phyloP scores from a whole-genome alignment of 169 alveolate species.

The Theileria parva region DNA sequence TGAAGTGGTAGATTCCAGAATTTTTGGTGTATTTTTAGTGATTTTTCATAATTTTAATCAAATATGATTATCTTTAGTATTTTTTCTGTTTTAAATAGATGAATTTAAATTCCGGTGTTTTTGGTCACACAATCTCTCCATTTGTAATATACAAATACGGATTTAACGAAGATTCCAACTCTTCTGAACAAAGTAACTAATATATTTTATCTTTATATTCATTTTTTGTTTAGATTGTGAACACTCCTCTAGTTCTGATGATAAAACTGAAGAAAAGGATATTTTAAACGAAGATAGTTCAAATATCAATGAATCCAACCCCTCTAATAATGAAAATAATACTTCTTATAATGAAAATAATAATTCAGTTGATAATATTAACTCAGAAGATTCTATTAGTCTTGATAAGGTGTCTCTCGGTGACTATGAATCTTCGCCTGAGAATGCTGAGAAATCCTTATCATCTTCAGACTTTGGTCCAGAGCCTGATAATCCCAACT shows the following conservation, averaged over 20 bases:
- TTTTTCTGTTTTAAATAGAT: background rate
- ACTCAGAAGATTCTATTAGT: background rate
- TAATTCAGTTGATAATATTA: background rate
- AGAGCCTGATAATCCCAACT: background rate
- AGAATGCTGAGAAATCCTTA: background rate
- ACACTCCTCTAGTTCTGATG: background rate
- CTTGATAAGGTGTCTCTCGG: background rate
- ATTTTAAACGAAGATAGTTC: background rate
- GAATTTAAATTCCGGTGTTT: constrained; percentile 16
- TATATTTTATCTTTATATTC: background rate
- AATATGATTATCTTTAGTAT: background rate
- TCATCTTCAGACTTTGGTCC: background rate
- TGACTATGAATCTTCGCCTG: background rate
- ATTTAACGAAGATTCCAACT: background rate
- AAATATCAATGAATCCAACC: background rate
- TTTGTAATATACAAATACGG: constrained; percentile 17
- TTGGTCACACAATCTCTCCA: constrained; percentile 57
- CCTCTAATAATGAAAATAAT: too few relatives aligned
- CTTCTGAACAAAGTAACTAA: constrained; percentile 7
- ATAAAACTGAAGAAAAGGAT: background rate
- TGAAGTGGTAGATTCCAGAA: background rate
- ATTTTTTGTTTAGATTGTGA: background rate
- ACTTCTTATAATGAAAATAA: background rate
- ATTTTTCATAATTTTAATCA: background rate
- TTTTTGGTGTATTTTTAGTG: background rate